A percentile compares a stretch with the other conserved stretches of the same genome.
These are phyloP conservation scores for Biscogniauxia marginata DNA, from an alignment of 2,329 filamentous ascomycete genomes.

Conservation along the genomic window DNA sequence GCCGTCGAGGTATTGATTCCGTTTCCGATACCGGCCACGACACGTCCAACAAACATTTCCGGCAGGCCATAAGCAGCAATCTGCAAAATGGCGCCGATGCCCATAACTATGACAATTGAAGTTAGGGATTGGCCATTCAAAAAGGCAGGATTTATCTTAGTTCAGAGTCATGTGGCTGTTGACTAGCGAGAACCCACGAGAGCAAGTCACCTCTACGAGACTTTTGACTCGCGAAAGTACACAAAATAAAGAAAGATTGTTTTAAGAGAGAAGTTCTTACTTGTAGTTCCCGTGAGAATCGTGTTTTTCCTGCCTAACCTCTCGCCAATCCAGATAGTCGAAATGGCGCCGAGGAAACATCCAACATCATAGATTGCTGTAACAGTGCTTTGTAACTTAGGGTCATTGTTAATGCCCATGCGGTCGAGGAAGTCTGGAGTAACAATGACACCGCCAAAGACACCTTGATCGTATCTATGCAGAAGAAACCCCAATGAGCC, in stretches of 20 bases:
- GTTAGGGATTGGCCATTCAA: neutral
- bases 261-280: neutral
- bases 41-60: constrained; percentile 43
- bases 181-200: too few relatives aligned
- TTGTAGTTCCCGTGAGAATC: constrained; percentile 31
- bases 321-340: constrained; percentile 35
- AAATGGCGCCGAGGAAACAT: constrained; percentile 52
- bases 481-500: neutral
- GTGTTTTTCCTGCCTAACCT: constrained; percentile 34
- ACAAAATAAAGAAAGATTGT: neutral
- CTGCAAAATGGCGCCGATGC: constrained; percentile 36
- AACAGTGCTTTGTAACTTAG: constrained; percentile 29
- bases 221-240: too few relatives aligned
- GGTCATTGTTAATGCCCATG: constrained; percentile 29
- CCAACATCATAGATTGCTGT: constrained; percentile 60
- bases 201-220: too few relatives aligned
- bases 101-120: constrained; percentile 25
- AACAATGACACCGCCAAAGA: constrained; percentile 47
- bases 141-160: too few relatives aligned
- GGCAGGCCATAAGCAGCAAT: constrained; percentile 34
- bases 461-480: constrained; percentile 45
- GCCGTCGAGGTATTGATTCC: constrained; percentile 35
- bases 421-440: constrained; percentile 1
- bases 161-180: too few relatives aligned
- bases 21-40: constrained; percentile 49